Evolutionary conservation across 2,329 filamentous ascomycete genomes (phyloP), one percentile per base, ranked within the genome.

Genomic region (Colletotrichum endophyticum): DNA sequence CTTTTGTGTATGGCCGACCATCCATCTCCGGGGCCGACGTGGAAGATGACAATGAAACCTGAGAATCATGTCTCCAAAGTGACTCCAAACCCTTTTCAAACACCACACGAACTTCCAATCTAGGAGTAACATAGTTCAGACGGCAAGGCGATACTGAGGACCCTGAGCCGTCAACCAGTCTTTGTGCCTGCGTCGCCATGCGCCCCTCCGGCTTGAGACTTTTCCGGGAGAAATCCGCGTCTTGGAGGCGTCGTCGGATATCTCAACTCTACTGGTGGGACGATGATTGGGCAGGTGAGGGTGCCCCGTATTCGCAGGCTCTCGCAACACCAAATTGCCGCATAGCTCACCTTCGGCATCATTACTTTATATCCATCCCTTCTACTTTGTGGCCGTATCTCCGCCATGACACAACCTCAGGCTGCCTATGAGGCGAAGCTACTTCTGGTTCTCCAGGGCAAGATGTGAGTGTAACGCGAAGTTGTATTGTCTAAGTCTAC

Each of bases 101-200:
- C 44, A 6, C 44, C 44, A 53, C 6, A 22, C 44, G n/a, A 53
- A 22, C n/a, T 13, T 53, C 44, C n/a, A 13, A 8, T 12, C n/a
- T 8, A 13, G n/a, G 44, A 6, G 6, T 25, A 13, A 3, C 12
- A 22, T 22, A 53, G 44, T 53, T 53, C 44, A 53, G 44, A 53
- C 0, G 44, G 0, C 0, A 7, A 53, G 44, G 0, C 44, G 44
- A 5, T 19, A 22, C n/a, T 13, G 9, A 11, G 0, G n/a, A 25
- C 44, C 44, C 44, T 53, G 44, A 9, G n/a, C 44, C n/a, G n/a
- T 13, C 44, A 25, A 25, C 44, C 44, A 53, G 44, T 53, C 44
- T 22, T 22, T 13, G 11, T 22, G 11, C 12, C 44, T 53, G 44
- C 12, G 44, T 13, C 1, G n/a, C 2, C 2, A 3, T 49, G 0